Evolutionary conservation across 306 rosid species (phyloP), one percentile per base, ranked within the genome.

Genomic region (Canavalia gladiata): DNA sequence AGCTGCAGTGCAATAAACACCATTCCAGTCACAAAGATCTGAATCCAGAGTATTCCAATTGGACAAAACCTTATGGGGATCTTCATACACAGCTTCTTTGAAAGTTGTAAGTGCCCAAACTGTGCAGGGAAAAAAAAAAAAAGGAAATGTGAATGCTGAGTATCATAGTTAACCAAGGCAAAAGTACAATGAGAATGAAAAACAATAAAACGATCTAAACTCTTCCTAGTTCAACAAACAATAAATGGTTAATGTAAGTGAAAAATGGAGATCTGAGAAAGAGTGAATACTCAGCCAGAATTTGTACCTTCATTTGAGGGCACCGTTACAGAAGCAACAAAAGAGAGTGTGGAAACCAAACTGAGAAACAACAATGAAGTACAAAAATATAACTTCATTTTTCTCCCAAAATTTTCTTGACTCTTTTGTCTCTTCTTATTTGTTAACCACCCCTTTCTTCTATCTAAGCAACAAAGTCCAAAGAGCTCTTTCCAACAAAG

Each of bases 1-100:
- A 58, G 72, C 64, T 7, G 46, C 67, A 62, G 86, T 84, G 84
- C 99, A 96, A 11, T 84, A 87, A 88, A 96, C 76, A 50, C 99
- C 97, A 71, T 75, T 50, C 99, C 99, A 96, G 51, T 85, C 90
- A 83, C 99, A 96, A 83, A 94, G 99, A 91, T 96, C 94, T 81
- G 87, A 68, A 78, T 86, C 96, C 80, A 90, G 59, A 75, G 88
- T 41, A 78, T 93, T 92, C 99, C 99, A 96, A 84, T 88, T 82
- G 69, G 94, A 88, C 84, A 96, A 83, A 77, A 90, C 89, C 76
- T 51, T 87, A 47, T 43, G 82, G 45, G 99, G 98, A 86, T 96
- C 99, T 64, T 96, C 99, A 82, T 43, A 87, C 66, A 96, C 86
- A 42, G 92, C 97, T 90, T 88, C 93, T 84, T 82, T 96, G 86